Base-by-base conservation (phyloP, 768 basidiomycete genomes). In the Boletellus ananiceps region DNA sequence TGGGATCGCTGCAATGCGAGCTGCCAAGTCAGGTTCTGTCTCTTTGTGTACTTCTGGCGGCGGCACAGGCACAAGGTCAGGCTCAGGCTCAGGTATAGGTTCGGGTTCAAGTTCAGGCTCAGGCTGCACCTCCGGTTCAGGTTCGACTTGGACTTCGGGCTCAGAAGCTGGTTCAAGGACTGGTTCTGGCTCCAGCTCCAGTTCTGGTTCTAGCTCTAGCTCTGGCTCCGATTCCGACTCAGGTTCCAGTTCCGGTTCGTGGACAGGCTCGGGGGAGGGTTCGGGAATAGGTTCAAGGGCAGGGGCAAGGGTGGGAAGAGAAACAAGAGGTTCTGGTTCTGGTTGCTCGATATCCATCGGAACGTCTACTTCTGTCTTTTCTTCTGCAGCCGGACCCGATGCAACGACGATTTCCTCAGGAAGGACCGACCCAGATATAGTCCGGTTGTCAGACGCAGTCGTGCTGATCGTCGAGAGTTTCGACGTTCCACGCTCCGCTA, bases 381-480 rank as follows among this genome's bases (percentile, higher is more conserved):
- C 55, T 46, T 64, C 60, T 1, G 11, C 42, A 29, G 44, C 42
- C 37, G 61, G 43, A 16, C 54, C 66, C 5, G 64, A 68, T 4
- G 62, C 57, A 49, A 61, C 49, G 51, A 50, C 46, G 56, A 52
- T 34, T 40, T 67, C 67, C 38, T 67, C 67, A 1, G 55, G 44
- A 32, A 56, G 59, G 21, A 68, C 54, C 14, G 46, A 50, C 34
- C 44, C 58, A 12, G 56, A 51, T 5, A 75, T 46, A 0, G 70
- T 72, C 50, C 72, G 73, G 44, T 73, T 75, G 19, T 81, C 80
- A 0, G 77, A 74, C 21, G 69, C 67, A 5, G 69, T 64, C 15
- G 76, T 77, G 57, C 75, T 77, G 54, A 74, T 67, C 21, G 71
- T 68, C 8, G 78, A 80, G 37, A 80, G 56, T 13, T 71, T 67